A percentile compares a stretch with the other conserved stretches of the same genome.
These are phyloP conservation scores for Trametes cubensis DNA, from an alignment of 768 basidiomycete species.

Conservation along the genomic window DNA sequence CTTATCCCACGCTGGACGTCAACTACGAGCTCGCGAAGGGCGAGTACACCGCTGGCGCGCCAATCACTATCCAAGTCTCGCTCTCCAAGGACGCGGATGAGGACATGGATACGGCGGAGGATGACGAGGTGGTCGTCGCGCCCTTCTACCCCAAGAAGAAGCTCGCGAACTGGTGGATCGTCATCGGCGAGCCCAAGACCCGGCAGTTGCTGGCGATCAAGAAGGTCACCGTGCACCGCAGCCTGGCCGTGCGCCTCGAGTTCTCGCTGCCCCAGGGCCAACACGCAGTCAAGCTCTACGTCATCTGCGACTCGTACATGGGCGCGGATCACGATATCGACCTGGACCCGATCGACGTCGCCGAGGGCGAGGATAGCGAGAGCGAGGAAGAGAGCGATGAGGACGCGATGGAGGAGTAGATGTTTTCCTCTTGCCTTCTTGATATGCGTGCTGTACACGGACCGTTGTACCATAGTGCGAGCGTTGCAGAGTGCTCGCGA, in stretches of 20 bases:
- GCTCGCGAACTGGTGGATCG: conserved; percentile 97
- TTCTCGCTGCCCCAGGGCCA: conserved; percentile 85
- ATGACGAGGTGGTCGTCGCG: conserved; percentile 86
- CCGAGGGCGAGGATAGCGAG: conserved; percentile 87
- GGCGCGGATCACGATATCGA: conserved; percentile 93
- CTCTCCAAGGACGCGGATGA: conserved; percentile 74
- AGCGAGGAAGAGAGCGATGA: conserved; percentile 69
- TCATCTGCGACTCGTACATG: conserved; percentile 91
- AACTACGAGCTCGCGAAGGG: conserved; percentile 83
- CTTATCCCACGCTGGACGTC: conserved; percentile 96
- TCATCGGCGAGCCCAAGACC: conserved; percentile 82
- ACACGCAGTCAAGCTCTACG: conserved; percentile 81
- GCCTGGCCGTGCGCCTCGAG: conserved; percentile 83
- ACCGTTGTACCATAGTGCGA: conserved; percentile 23
- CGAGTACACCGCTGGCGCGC: conserved; percentile 82
- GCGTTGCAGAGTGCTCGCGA: conserved; percentile 4
- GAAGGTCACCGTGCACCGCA: conserved; percentile 79
- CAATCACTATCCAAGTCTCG: conserved; percentile 78
- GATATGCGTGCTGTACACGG: conserved; percentile 14
- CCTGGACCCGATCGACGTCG: conserved; percentile 81
- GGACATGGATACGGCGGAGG: conserved; percentile 59
- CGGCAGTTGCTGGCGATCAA: conserved; percentile 84
- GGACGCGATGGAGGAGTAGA: conserved; percentile 62
- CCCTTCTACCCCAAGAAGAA: conserved; percentile 92
- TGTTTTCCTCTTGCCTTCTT: conserved; percentile 7